Percentiles rank a stretch among this genome's conserved stretches.
phyloP scores from a whole-genome alignment of 1,284 basidiomycete species.

The Ceratobasidium sp. region DNA sequence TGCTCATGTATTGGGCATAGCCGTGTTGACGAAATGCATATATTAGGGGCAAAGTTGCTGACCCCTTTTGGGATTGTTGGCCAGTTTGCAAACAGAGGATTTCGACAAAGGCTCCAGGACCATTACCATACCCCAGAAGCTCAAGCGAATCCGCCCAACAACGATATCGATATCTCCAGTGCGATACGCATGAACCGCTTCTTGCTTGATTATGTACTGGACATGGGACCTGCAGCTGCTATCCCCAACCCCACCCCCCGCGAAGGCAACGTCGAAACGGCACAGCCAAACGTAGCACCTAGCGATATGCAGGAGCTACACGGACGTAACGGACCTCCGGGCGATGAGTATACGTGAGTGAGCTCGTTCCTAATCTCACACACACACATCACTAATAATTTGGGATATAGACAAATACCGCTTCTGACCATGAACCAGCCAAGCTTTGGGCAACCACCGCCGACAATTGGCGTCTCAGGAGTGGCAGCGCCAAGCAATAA shows the following conservation, averaged over 20 bases:
- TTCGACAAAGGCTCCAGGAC: neutral
- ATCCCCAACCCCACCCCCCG: neutral
- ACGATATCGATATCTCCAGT: too few species aligned
- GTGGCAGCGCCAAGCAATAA: too few species aligned
- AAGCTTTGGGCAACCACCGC: too few species aligned
- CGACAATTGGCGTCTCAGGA: too few species aligned
- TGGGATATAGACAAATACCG: too few species aligned
- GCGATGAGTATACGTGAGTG: too few species aligned
- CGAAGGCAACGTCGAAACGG: neutral
- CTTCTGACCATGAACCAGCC: too few species aligned
- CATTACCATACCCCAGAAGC: neutral
- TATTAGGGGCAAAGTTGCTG: slow-evolving; percentile 8
- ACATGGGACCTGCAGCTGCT: neutral
- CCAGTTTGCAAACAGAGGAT: neutral
- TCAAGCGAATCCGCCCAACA: neutral
- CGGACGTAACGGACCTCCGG: too few species aligned
- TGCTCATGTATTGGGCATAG: neutral
- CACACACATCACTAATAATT: too few species aligned
- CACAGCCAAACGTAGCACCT: neutral
- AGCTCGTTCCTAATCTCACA: too few species aligned
- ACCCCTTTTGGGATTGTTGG: slow-evolving; percentile 8
- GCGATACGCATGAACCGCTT: neutral
- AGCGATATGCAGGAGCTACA: too few species aligned
- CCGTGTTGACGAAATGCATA: neutral
- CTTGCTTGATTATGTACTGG: slow-evolving; percentile 18